Percentiles rank a stretch among this genome's conserved stretches.
phyloP scores from a whole-genome alignment of 1,139 yeast species.

The Yamadazyma buinensis region DNA sequence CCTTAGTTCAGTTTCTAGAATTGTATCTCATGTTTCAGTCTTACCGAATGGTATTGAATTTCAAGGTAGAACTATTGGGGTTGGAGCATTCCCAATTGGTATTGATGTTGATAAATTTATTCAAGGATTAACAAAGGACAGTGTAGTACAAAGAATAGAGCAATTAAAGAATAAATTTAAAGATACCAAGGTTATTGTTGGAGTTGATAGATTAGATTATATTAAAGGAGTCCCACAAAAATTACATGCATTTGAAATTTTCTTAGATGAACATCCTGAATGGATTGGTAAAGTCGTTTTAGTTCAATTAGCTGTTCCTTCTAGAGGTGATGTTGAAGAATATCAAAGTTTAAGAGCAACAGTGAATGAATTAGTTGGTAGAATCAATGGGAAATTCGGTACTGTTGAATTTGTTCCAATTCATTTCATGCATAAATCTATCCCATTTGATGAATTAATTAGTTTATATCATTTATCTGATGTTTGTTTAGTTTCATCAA shows the following conservation, averaged over 20 bases:
- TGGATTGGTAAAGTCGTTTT: slow-evolving; percentile 97
- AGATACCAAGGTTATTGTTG: slow-evolving; percentile 81
- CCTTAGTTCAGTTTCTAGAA: slow-evolving; percentile 84
- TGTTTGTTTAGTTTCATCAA: slow-evolving; percentile 87
- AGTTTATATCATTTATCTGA: slow-evolving; percentile 83
- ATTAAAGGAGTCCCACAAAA: slow-evolving; percentile 98
- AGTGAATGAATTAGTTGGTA: slow-evolving; percentile 92
- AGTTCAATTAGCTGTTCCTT: slow-evolving; percentile 97
- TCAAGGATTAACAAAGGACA: slow-evolving; percentile 65
- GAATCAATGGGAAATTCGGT: slow-evolving; percentile 95
- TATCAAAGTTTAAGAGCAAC: slow-evolving; percentile 91
- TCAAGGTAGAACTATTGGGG: slow-evolving; percentile 71
- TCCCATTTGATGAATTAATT: slow-evolving; percentile 86
- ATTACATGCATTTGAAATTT: slow-evolving; percentile 91
- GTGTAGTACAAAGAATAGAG: slow-evolving; percentile 62
- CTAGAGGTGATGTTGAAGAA: slow-evolving; percentile 97
- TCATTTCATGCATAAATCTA: slow-evolving; percentile 90
- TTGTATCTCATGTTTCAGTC: slow-evolving; percentile 70
- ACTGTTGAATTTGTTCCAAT: slow-evolving; percentile 97
- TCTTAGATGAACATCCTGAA: slow-evolving; percentile 89
- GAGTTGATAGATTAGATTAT: slow-evolving; percentile 92
- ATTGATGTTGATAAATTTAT: slow-evolving; percentile 91
- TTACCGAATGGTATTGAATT: slow-evolving; percentile 89
- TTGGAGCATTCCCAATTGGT: slow-evolving; percentile 98
- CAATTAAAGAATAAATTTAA: slow-evolving; percentile 61